Base-by-base conservation (phyloP, 805 yeast species). In the Ogataea kodamae region DNA sequence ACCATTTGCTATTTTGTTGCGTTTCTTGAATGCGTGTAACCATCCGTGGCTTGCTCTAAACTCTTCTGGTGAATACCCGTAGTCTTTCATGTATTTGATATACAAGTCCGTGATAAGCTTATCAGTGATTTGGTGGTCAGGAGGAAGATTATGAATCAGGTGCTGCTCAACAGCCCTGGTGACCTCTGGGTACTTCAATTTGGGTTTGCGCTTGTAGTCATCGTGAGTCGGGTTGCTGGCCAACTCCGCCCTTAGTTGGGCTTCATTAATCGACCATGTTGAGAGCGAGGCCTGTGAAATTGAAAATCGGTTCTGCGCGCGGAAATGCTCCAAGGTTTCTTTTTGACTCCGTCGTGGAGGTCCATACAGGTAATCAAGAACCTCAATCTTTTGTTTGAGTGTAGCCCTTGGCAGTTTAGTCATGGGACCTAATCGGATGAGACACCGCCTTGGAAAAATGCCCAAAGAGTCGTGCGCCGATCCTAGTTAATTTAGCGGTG, bases 221-320 rank as follows among this genome's bases (percentile, higher is more conserved):
- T 41, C 47, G n/a, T 50, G 33, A 18, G 50, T 37, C 7, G 64
- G 64, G 33, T 53, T 52, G 2, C 46, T 42, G 3, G 18, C 23
- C 15, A 30, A 49, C 30, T 49, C 44, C 4, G 41, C 32, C 4
- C 67, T 43, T 4, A 61, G 24, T 5, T 33, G 32, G 0, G 34
- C 23, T 33, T 60, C 63, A 24, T 45, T 50, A 6, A 50, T 12
- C 1, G 43, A 39, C 67, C 67, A 62, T 10, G 50, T 55, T 1
- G 65, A 58, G 20, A 62, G 38, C 1, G 66, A 59, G 6, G 63
- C 61, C 40, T 57, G 64, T 14, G 64, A 58, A 10, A 62, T 51
- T 13, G 59, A 39, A 35, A 62, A 60, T 19, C 33, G 27, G 7
- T 37, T 39, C 9, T 33, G 41, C 1, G 32, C 27, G 11, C 39